Evolutionary conservation across 768 basidiomycete genomes (phyloP).

Genomic region (Gloeopeniophorella convolvens): DNA sequence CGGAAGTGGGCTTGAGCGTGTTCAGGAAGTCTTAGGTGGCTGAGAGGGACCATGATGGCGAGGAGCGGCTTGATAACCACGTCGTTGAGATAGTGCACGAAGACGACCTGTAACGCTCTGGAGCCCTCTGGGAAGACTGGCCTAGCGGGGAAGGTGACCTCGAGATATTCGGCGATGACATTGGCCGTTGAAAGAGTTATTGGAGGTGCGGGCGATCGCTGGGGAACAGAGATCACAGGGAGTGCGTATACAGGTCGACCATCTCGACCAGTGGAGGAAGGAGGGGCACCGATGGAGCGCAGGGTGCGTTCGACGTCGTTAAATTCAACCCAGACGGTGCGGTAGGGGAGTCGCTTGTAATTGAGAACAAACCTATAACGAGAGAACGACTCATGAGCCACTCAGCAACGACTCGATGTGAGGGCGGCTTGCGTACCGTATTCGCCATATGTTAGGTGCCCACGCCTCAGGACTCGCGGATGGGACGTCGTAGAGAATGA

Average conservation of each 20-base stretch:
- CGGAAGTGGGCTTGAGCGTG: constrained; percentile 48
- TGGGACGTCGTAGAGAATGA: constrained; percentile 62
- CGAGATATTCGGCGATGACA: constrained; percentile 67
- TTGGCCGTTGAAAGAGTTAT: constrained; percentile 53
- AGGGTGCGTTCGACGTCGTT: constrained; percentile 60
- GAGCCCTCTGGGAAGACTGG: constrained; percentile 68
- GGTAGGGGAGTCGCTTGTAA: constrained; percentile 64
- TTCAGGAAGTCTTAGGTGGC: constrained; percentile 53
- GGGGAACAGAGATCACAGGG: constrained; percentile 61
- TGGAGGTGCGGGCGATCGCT: constrained; percentile 38
- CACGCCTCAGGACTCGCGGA: constrained; percentile 59
- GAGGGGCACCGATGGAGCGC: constrained; percentile 51
- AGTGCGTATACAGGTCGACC: constrained; percentile 61
- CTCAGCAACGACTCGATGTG: neutral
- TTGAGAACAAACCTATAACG: constrained; percentile 60
- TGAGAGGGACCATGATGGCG: constrained; percentile 63
- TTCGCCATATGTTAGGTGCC: constrained; percentile 71
- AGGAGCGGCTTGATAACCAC: constrained; percentile 59
- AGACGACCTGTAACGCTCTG: constrained; percentile 58
- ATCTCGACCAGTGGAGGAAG: constrained; percentile 46
- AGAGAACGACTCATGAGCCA: neutral
- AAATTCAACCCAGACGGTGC: constrained; percentile 65
- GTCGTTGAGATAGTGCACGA: constrained; percentile 65
- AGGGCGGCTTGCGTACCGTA: constrained; percentile 42
- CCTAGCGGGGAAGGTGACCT: constrained; percentile 58